Base-by-base conservation (phyloP, 75 land plant genomes). In the Picea sitchensis region DNA sequence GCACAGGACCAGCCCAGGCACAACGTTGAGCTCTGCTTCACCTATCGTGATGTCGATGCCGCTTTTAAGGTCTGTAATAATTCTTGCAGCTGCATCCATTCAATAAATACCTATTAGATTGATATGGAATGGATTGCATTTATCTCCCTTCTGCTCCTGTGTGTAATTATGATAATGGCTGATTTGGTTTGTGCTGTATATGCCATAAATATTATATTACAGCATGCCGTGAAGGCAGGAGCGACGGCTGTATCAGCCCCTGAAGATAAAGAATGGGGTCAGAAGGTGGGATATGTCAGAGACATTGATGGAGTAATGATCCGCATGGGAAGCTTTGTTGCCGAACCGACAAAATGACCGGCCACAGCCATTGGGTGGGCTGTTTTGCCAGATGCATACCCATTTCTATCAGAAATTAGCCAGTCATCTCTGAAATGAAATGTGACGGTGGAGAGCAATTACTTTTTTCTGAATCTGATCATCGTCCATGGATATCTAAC, bases 241-340 rank as follows among this genome's bases (percentile, higher is more conserved):
- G 98, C 95, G 7, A 77, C 30, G 74, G 41, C 90, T 38, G 90
- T 93, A 78, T 81, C 87, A 14, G 67, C 68, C 54, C 98, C 93
- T 36, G 93, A 95, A 89, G 78, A 73, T 5, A 93, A 89, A 61
- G 83, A 86, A 14, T 95, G 97, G 98, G 93, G 90, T 2, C 95
- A 95, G 88, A 95, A 89, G 78, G 91, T 93, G 4, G 93, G 90
- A 11, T 95, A 95, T 32, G 95, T 95, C 4, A 77, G 89, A 26
- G 98, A 95, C 76, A 80, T 93, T 20, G 82, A 93, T 41, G 98
- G 93, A 9, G 56, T 51, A 2, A 51, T 51, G 56, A 51, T 51
- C 56, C 56, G 56, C 56, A 51, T 51, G 1, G 56, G 56, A 51
- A 51, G 56, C 56, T 51, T 51, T 51, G 56, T 51, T 9, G 11